Evolutionary conservation across 306 rosid genomes (phyloP).

Genomic region (Cicer yamashitae): DNA sequence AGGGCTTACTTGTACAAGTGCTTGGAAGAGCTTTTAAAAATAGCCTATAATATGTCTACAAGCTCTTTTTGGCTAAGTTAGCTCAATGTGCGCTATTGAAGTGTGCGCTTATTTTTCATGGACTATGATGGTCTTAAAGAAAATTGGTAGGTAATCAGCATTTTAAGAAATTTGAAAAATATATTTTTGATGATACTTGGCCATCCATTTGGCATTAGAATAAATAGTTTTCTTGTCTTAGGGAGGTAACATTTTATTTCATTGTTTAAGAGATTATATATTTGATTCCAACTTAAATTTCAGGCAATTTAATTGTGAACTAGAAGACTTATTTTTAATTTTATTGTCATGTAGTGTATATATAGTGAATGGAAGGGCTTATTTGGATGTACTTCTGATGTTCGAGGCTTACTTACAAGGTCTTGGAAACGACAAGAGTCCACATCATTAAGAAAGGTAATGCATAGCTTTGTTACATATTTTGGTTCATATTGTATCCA

Average conservation of each 20-base stretch:
- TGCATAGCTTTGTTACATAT: constrained; percentile 22
- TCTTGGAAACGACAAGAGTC: constrained; percentile 72
- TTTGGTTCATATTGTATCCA: constrained; percentile 27
- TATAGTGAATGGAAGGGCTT: constrained; percentile 89
- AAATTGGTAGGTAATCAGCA: background rate
- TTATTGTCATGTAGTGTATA: constrained; percentile 62
- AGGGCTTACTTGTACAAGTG: background rate
- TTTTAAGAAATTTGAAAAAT: background rate
- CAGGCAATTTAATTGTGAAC: constrained; percentile 16
- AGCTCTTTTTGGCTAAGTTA: background rate
- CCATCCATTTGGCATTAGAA: constrained; percentile 13
- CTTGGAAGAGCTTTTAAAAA: background rate
- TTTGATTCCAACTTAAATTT: constrained; percentile 18
- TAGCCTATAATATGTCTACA: background rate
- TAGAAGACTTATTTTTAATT: constrained; percentile 5
- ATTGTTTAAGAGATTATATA: constrained; percentile 8
- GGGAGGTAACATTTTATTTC: constrained; percentile 2
- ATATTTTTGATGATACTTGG: background rate
- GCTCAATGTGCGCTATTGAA: background rate
- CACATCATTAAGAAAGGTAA: constrained; percentile 67
- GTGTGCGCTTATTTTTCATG: background rate
- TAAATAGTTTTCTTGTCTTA: background rate
- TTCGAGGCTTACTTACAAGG: constrained; percentile 69
- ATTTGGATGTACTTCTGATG: constrained; percentile 86
- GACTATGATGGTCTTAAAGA: constrained; percentile 1